Evolutionary conservation across 106 monocot species (phyloP).

Genomic region (Alisma plantagoaquatica): DNA sequence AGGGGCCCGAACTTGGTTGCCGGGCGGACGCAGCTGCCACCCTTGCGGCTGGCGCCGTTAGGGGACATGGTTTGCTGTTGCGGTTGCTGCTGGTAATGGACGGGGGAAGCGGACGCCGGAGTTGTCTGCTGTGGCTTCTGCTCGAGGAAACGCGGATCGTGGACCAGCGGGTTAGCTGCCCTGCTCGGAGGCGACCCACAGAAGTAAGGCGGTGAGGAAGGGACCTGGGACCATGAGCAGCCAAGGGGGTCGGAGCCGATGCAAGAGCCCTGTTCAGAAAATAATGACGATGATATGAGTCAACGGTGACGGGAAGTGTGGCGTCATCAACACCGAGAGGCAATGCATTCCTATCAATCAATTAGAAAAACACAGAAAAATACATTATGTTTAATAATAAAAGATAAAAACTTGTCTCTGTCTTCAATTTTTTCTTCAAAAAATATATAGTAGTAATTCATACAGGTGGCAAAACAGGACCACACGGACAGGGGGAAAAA

Average conservation of each 20-base stretch:
- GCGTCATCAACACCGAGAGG: no score
- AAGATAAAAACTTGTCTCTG: background rate
- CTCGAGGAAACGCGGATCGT: slow-evolving; percentile 50
- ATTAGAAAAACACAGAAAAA: background rate
- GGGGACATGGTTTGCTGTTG: background rate
- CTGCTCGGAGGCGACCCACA: slow-evolving; percentile 64
- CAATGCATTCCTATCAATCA: no score
- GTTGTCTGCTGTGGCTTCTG: slow-evolving; percentile 8
- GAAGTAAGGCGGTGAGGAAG: slow-evolving; percentile 47
- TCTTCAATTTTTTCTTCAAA: no score
- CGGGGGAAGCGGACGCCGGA: background rate
- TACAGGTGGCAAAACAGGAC: background rate
- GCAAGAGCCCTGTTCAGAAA: background rate
- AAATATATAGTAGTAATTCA: background rate
- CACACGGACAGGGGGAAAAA: background rate
- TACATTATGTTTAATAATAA: background rate
- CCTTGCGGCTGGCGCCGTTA: background rate
- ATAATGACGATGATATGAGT: background rate
- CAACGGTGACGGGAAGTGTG: no score
- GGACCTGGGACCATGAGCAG: slow-evolving; percentile 1
- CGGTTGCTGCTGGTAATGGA: background rate
- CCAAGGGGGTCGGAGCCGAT: slow-evolving; percentile 3
- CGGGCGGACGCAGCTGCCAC: slow-evolving; percentile 3
- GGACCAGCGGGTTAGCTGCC: slow-evolving; percentile 47
- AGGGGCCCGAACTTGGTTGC: slow-evolving; percentile 14